Evolutionary conservation across 495 filamentous ascomycete species (phyloP).

Genomic region (Barbatosphaeria neglecta): DNA sequence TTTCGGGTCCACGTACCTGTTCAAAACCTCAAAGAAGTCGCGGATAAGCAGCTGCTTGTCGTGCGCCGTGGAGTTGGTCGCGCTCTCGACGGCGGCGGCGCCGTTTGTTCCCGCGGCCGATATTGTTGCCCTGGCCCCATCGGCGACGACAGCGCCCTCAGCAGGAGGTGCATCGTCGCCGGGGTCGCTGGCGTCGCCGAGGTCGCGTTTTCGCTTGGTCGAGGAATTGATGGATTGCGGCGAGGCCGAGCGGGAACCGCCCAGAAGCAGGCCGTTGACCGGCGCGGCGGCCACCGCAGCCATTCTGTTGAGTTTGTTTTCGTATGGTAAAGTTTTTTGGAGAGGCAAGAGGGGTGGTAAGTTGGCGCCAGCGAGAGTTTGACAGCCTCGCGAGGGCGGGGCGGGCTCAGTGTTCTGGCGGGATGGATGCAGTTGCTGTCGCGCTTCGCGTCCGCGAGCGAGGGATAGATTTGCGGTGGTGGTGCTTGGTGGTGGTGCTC

Average conservation of each 20-base stretch:
- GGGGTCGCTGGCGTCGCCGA: slow-evolving; percentile 27
- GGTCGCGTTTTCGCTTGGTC: slow-evolving; percentile 46
- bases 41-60: slow-evolving; percentile 19
- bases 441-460: background rate
- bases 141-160: no score
- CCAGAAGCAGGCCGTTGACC: slow-evolving; percentile 29
- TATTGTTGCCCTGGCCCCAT: slow-evolving; percentile 14
- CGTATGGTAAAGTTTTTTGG: no score
- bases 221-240: slow-evolving; percentile 27
- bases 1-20: slow-evolving; percentile 28
- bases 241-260: slow-evolving; percentile 24
- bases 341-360: no score
- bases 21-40: slow-evolving; percentile 30
- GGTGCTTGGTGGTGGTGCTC: no score
- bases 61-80: slow-evolving; percentile 2
- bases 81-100: slow-evolving; percentile 15
- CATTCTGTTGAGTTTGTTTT: no score
- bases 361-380: no score
- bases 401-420: no score
- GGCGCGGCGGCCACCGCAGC: slow-evolving; percentile 23
- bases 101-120: no score
- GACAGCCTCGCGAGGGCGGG: no score
- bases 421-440: background rate
- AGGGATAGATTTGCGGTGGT: background rate
- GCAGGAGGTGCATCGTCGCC: slow-evolving; percentile 13